Evolutionary conservation across 768 basidiomycete genomes (phyloP).

Genomic region (Mycena venus): DNA sequence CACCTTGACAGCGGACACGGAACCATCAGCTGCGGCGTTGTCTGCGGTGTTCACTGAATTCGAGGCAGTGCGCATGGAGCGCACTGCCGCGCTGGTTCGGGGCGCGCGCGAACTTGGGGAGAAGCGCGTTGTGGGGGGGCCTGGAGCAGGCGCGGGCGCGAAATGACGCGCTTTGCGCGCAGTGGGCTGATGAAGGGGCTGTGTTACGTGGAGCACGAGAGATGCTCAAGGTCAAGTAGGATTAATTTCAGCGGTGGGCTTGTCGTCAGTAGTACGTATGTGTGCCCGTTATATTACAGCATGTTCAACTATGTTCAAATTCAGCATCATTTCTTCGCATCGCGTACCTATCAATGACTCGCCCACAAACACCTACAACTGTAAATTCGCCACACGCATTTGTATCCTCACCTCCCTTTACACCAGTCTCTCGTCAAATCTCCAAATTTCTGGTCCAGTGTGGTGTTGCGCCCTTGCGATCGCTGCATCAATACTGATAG

Average conservation of each 20-base stretch:
- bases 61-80: conserved; percentile 50
- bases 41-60: conserved; percentile 47
- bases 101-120: conserved; percentile 52
- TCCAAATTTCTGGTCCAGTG: too few species aligned
- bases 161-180: conserved; percentile 35
- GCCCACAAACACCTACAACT: not conserved
- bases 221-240: not conserved
- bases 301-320: too few species aligned
- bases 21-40: conserved; percentile 45
- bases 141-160: conserved; percentile 45
- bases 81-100: conserved; percentile 51
- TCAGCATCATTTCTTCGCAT: not conserved
- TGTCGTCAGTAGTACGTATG: too few species aligned
- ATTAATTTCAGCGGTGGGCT: too few species aligned
- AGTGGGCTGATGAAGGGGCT: conserved; percentile 17
- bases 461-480: too few species aligned
- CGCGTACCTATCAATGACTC: too few species aligned
- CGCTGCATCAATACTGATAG: too few species aligned
- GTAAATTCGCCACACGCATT: not conserved
- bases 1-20: conserved; percentile 28
- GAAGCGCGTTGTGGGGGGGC: conserved; percentile 47
- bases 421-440: too few species aligned
- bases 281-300: too few species aligned
- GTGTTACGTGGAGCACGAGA: not conserved
- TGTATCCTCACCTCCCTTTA: too few species aligned